Evolutionary conservation across 2,329 filamentous ascomycete genomes (phyloP).

Genomic region (Exserohilum rostratum): DNA sequence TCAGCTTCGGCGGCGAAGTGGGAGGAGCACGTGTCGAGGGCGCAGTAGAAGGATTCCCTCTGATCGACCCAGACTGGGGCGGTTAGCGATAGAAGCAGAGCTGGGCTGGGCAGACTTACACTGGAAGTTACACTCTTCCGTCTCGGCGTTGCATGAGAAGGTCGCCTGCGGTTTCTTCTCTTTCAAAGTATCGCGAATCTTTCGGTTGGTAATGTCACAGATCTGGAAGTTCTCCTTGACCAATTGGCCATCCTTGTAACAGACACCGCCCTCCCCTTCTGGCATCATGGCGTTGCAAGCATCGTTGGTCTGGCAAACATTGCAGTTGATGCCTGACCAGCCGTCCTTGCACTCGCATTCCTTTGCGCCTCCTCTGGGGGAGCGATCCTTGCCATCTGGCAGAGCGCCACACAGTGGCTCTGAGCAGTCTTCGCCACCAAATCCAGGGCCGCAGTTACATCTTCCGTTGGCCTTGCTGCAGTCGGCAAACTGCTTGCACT

Average conservation of each 20-base stretch:
- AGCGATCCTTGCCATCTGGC: conserved; percentile 75
- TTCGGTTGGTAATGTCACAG: conserved; percentile 95
- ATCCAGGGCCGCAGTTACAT: conserved; percentile 89
- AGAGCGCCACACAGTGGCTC: conserved; percentile 90
- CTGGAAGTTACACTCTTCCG: conserved; percentile 88
- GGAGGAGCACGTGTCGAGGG: conserved; percentile 80
- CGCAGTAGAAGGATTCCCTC: conserved; percentile 94
- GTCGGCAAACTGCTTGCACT: conserved; percentile 85
- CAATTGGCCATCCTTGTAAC: conserved; percentile 88
- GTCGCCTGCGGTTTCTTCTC: conserved; percentile 89
- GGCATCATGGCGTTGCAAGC: conserved; percentile 91
- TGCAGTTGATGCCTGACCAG: conserved; percentile 98
- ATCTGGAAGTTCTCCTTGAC: conserved; percentile 97
- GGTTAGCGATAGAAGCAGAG: conserved; percentile 31
- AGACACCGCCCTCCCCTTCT: conserved; percentile 79
- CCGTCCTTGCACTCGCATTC: conserved; percentile 86
- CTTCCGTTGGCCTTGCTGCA: conserved; percentile 92
- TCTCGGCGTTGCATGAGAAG: conserved; percentile 82
- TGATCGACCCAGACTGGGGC: conserved; percentile 87
- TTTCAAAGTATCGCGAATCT: conserved; percentile 86
- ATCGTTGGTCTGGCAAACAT: conserved; percentile 80
- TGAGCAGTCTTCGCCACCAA: conserved; percentile 92
- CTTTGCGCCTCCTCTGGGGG: conserved; percentile 70
- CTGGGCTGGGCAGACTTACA: conserved; percentile 62
- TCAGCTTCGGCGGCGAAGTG: conserved; percentile 69